Conservation (phyloP, 768 basidiomycete species). For the Cystobasidium tubakii region DNA sequence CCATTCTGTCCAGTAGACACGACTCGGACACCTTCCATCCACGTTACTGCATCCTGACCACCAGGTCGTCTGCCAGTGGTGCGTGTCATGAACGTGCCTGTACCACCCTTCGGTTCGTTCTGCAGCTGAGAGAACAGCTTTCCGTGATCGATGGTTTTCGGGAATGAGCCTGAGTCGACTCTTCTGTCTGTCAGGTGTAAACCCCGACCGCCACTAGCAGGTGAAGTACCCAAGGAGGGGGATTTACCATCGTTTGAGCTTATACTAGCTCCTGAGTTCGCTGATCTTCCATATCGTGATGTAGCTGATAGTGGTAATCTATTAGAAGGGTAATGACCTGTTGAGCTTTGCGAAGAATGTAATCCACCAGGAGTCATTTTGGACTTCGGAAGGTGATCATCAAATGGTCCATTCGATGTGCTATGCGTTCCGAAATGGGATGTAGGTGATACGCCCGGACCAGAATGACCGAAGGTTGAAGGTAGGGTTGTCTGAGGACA, state of each 20-base stretch:
- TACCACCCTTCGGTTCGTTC: neutral
- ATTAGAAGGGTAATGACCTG: neutral
- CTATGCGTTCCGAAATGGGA: neutral
- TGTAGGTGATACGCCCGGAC: conserved; percentile 14
- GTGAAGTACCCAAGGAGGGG: conserved; percentile 23
- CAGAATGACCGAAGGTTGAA: neutral
- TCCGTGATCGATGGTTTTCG: neutral
- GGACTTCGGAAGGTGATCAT: neutral
- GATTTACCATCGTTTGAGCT: conserved; percentile 1
- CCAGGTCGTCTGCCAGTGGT: neutral
- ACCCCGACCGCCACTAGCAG: neutral
- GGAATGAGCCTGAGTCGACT: neutral
- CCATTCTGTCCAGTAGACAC: conserved; percentile 11
- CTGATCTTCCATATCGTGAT: conserved; percentile 16
- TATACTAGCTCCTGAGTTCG: neutral
- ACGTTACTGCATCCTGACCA: conserved; percentile 26
- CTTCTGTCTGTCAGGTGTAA: neutral
- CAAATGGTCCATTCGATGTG: neutral
- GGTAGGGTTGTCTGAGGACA: conserved; percentile 6
- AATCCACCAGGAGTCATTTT: conserved; percentile 19
- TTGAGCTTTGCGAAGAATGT: neutral
- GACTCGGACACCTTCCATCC: conserved; percentile 31
- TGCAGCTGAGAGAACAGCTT: neutral
- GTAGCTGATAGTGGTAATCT: conserved; percentile 3
- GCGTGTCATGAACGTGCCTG: conserved; percentile 26